Evolutionary conservation across 2,329 filamentous ascomycete species (phyloP), one percentile per base, ranked within the genome.

Genomic region (Plenodomus lindquistii): DNA sequence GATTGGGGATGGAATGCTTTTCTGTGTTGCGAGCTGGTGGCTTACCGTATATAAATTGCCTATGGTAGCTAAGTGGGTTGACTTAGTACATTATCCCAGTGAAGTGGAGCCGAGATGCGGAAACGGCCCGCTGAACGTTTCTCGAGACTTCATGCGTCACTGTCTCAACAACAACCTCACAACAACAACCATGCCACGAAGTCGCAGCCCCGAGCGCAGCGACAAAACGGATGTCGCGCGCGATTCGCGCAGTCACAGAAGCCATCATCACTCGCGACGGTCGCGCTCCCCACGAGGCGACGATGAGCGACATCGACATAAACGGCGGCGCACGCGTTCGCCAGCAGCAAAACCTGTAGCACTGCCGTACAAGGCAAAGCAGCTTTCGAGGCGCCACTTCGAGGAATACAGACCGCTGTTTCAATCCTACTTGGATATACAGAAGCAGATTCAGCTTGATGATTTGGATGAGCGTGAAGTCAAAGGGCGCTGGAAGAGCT

Each of bases 401-500:
- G 71, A 75, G 1, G 62, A 74, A 0, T 91, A 90, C 64, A 80
- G 81, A 52, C 82, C 87, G 0, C 77, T 97, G 50, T 89, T 97
- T 55, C 89, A 86, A 15, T 83, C 89, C 40, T 97, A 97, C 62
- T 80, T 97, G 20, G 88, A 92, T 60, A 82, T 96, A 27, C 93
- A 97, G 72, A 97, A 97, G 74, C 80, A 85, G 34, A 80, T 88
- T 35, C 75, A 86, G 44, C 75, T 95, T 1, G 79, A 85, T 16
- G 80, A 83, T 9, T 77, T 97, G 58, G 81, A 85, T 46, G 86
- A 90, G 54, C 81, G 82, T n/a, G 92, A 97, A 69, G 74, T 85
- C 1, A 87, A 81, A 56, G 91, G 92, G 1, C 79, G 93, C 46
- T 99, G 93, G 91, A 96, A 96, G 80, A 93, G 91, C 69, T 99